Percentiles rank a stretch among this genome's conserved stretches.
Evolutionary conservation across 768 basidiomycete species (phyloP).

Genomic region (Phylloporus rhodoxanthus): DNA sequence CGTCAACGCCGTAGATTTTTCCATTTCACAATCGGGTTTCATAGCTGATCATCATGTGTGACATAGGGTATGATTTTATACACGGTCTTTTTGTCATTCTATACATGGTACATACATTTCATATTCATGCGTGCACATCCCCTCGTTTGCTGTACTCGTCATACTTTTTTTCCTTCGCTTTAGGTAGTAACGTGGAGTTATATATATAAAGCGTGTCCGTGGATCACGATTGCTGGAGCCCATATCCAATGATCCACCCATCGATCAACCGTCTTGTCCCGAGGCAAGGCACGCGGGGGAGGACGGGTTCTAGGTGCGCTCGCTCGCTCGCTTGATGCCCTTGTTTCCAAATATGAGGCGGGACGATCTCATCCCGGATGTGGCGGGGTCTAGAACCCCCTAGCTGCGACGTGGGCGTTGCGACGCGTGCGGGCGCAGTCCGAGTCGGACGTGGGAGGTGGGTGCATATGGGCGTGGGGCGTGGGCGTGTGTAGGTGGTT

Average conservation of each 20-base stretch:
- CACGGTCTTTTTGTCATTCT: conserved; percentile 3
- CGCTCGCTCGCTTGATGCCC: not conserved
- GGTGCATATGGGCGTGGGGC: no score
- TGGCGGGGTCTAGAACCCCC: no score
- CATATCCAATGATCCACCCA: not conserved
- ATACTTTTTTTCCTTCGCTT: not conserved
- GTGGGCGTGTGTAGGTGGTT: no score
- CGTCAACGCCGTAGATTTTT: conserved; percentile 11
- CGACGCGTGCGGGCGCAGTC: no score
- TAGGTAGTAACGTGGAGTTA: not conserved
- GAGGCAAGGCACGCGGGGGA: not conserved
- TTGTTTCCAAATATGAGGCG: not conserved
- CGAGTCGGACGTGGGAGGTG: no score
- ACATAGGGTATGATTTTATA: conserved; percentile 14
- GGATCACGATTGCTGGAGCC: not conserved
- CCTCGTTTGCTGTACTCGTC: conserved; percentile 1
- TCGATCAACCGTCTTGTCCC: not conserved
- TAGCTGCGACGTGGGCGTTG: no score
- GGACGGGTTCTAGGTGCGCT: not conserved
- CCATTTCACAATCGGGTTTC: conserved; percentile 6
- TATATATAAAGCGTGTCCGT: not conserved
- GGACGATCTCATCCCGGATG: no score
- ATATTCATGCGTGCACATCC: not conserved
- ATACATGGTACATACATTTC: conserved; percentile 1
- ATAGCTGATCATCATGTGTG: conserved; percentile 3